Percentiles rank a stretch among this genome's conserved stretches.
These are phyloP conservation scores for Cordyceps sp. DNA, from an alignment of 2,329 filamentous ascomycete species.

Conservation along the genomic window DNA sequence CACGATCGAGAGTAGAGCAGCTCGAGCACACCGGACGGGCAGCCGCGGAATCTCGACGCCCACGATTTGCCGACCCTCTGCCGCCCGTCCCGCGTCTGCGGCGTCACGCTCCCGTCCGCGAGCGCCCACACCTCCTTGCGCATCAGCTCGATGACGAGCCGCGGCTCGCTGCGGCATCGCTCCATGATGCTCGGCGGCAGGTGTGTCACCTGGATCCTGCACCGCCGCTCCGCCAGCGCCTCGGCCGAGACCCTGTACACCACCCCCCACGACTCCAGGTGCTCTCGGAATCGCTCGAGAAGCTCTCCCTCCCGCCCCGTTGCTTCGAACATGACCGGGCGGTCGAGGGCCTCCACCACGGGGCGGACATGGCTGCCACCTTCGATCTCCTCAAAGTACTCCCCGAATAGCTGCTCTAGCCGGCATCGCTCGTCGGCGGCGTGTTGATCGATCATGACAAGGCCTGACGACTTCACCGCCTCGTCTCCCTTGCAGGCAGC, in stretches of 20 bases:
- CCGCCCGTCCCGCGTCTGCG: neutral
- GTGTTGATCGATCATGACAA: conserved; percentile 83
- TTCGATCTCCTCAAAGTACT: conserved; percentile 23
- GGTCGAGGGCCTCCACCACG: conserved; percentile 23
- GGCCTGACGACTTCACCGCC: conserved; percentile 22
- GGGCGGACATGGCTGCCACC: conserved; percentile 5
- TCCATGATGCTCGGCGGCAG: conserved; percentile 62
- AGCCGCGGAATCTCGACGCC: conserved; percentile 47
- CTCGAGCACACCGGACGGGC: conserved; percentile 61
- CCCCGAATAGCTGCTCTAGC: conserved; percentile 53
- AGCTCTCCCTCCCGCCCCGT: conserved; percentile 40
- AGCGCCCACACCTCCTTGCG: conserved; percentile 58
- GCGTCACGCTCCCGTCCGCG: conserved; percentile 24
- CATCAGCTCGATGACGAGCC: conserved; percentile 56
- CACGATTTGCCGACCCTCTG: conserved; percentile 21
- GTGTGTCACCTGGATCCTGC: conserved; percentile 29
- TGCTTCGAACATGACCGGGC: conserved; percentile 48
- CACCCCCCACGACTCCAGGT: conserved; percentile 64
- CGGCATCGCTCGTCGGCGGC: conserved; percentile 81
- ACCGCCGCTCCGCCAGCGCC: neutral
- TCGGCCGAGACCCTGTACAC: conserved; percentile 31
- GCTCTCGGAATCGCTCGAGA: conserved; percentile 31
- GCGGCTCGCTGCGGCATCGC: conserved; percentile 56
- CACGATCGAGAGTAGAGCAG: conserved; percentile 63
- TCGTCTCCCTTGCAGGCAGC: neutral